Conservation (phyloP, 495 filamentous ascomycete genomes). For the Neurospora sp. region DNA sequence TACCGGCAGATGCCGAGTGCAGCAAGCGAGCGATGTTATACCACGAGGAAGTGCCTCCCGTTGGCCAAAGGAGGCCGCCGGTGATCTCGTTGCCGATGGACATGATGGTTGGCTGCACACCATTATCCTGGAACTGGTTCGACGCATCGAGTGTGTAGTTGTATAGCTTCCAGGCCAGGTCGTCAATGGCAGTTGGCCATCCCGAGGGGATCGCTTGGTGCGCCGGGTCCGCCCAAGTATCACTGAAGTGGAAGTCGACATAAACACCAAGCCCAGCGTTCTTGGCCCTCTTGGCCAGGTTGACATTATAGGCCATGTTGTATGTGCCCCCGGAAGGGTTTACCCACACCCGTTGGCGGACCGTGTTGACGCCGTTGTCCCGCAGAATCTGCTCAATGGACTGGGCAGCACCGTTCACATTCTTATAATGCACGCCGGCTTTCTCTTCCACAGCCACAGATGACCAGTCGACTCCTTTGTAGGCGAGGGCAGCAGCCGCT, state of each 20-base stretch:
- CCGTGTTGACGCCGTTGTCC: conserved; percentile 55
- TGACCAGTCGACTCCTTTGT: conserved; percentile 65
- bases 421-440: conserved; percentile 50
- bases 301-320: conserved; percentile 58
- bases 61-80: conserved; percentile 52
- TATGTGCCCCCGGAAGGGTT: conserved; percentile 56
- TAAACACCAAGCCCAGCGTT: conserved; percentile 55
- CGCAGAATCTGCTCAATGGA: conserved; percentile 54
- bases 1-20: conserved; percentile 50
- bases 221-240: conserved; percentile 47
- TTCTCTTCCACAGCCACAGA: conserved; percentile 57
- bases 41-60: conserved; percentile 42
- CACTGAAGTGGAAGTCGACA: conserved; percentile 60
- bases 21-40: conserved; percentile 50
- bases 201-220: conserved; percentile 46
- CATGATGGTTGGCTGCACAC: conserved; percentile 48
- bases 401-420: conserved; percentile 38
- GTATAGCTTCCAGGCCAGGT: conserved; percentile 51
- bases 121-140: conserved; percentile 46
- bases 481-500: conserved; percentile 40
- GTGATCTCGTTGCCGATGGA: conserved; percentile 66
- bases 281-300: conserved; percentile 53
- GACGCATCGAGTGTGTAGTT: conserved; percentile 53
- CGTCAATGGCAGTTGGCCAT: conserved; percentile 49
- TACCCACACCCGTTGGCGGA: conserved; percentile 66